Percentiles rank a stretch among this genome's conserved stretches.
phyloP scores from a whole-genome alignment of 2,329 filamentous ascomycete species.

The Intubia oerlemansii region DNA sequence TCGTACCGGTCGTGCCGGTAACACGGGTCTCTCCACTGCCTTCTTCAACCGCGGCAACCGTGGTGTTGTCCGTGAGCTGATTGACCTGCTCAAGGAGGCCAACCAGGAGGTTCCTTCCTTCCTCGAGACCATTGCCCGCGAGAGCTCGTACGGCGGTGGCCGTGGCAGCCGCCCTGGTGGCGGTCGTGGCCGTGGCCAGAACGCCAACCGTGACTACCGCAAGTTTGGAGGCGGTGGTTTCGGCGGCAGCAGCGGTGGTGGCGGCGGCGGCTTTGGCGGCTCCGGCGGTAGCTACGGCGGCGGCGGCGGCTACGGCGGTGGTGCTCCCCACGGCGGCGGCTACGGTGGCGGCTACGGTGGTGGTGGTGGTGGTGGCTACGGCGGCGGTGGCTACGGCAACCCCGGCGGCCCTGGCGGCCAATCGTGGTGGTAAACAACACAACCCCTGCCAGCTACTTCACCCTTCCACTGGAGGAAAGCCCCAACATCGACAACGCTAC shows the following conservation, averaged over 20 bases:
- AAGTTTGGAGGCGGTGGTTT: slow-evolving; percentile 44
- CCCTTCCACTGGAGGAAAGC: too few relatives aligned
- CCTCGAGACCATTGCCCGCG: slow-evolving; percentile 91
- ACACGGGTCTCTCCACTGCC: slow-evolving; percentile 92
- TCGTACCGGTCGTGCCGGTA: slow-evolving; percentile 98
- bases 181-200: slow-evolving; percentile 50
- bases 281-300: slow-evolving; percentile 16
- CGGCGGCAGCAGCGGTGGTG: slow-evolving; percentile 27
- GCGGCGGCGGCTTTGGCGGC: slow-evolving; percentile 33
- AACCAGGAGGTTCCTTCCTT: slow-evolving; percentile 92
- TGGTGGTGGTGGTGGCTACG: too few relatives aligned
- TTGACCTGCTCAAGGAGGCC: slow-evolving; percentile 96
- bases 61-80: slow-evolving; percentile 84
- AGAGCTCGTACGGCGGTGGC: slow-evolving; percentile 66
- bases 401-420: slow-evolving; percentile 39
- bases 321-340: slow-evolving; percentile 16
- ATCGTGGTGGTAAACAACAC: slow-evolving; percentile 41
- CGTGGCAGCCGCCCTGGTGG: slow-evolving; percentile 37
- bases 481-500: too few relatives aligned
- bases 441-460: too few relatives aligned
- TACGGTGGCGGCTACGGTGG: slow-evolving; percentile 35
- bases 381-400: slow-evolving; percentile 49
- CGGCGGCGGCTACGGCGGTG: slow-evolving; percentile 20
- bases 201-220: slow-evolving; percentile 73
- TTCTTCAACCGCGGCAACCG: slow-evolving; percentile 99